These are phyloP conservation scores for Kluyveromyces dobzhanskii DNA, from an alignment of 805 yeast genomes.

Conservation along the genomic window DNA sequence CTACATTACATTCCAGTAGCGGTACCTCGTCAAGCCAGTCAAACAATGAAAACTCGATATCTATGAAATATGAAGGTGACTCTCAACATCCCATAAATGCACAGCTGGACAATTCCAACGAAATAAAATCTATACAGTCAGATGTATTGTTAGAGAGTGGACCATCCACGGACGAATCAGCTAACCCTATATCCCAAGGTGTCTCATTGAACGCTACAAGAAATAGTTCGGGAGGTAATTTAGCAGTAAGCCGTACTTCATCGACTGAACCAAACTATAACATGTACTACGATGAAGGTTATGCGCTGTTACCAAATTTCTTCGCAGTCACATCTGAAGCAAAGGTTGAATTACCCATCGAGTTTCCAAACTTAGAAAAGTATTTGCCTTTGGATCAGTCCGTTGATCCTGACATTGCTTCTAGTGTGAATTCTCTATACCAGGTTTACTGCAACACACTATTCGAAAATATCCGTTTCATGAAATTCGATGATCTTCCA, in stretches of 20 bases:
- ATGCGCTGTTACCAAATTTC: neutral
- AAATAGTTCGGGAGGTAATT: neutral
- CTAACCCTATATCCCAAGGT: neutral
- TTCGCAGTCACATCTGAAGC: slow-evolving; percentile 22
- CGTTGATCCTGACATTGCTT: slow-evolving; percentile 47
- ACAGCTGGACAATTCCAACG: neutral
- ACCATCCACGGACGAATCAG: neutral
- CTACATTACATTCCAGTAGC: neutral
- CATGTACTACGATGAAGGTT: neutral
- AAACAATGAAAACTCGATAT: neutral
- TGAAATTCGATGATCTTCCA: slow-evolving; percentile 57
- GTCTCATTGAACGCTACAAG: neutral
- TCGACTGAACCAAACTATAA: neutral
- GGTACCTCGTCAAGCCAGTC: neutral
- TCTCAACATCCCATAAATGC: neutral
- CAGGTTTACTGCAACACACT: slow-evolving; percentile 54
- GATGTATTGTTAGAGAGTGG: neutral
- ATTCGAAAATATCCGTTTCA: slow-evolving; percentile 56
- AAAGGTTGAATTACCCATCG: slow-evolving; percentile 23
- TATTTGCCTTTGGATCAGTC: slow-evolving; percentile 32
- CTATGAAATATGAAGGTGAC: neutral
- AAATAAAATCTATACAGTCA: neutral
- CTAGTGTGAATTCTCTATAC: slow-evolving; percentile 54
- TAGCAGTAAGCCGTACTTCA: neutral
- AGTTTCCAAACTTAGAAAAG: slow-evolving; percentile 31